Evolutionary conservation across 2,329 filamentous ascomycete genomes (phyloP).

Genomic region (Lasiodiplodia gonubiensis): DNA sequence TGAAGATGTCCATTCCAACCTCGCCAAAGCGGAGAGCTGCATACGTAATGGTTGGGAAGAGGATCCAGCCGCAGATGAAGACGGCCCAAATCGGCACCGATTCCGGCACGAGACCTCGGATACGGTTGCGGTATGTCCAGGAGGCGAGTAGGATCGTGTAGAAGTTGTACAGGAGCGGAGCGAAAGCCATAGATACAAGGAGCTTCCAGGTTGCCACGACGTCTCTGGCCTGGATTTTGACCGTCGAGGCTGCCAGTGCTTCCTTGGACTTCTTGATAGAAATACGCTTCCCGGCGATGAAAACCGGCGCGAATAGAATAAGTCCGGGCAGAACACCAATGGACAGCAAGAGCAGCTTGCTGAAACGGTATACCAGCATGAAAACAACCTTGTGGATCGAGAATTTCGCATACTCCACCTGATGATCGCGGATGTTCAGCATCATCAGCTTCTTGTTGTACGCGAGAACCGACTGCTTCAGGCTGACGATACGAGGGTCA

Average conservation of each 20-base stretch:
- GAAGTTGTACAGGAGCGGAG: slow-evolving; percentile 42
- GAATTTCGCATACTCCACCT: slow-evolving; percentile 89
- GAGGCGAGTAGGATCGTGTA: slow-evolving; percentile 42
- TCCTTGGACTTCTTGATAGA: slow-evolving; percentile 47
- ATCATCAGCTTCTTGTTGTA: slow-evolving; percentile 90
- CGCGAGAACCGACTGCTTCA: slow-evolving; percentile 76
- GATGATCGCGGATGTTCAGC: slow-evolving; percentile 88
- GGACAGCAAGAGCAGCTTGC: slow-evolving; percentile 77
- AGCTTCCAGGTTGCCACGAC: slow-evolving; percentile 51
- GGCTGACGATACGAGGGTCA: slow-evolving; percentile 77
- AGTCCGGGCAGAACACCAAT: slow-evolving; percentile 85
- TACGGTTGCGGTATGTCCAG: slow-evolving; percentile 63
- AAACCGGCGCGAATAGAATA: slow-evolving; percentile 72
- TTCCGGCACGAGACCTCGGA: slow-evolving; percentile 79
- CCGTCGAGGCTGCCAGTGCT: slow-evolving; percentile 48
- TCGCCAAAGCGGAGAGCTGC: slow-evolving; percentile 93
- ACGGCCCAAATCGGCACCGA: slow-evolving; percentile 82
- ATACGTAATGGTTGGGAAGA: slow-evolving; percentile 89
- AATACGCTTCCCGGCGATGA: slow-evolving; percentile 45
- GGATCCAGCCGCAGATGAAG: slow-evolving; percentile 73
- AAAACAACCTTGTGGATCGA: slow-evolving; percentile 76
- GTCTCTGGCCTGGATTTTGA: slow-evolving; percentile 48
- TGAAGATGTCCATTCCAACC: slow-evolving; percentile 98
- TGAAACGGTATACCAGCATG: slow-evolving; percentile 78
- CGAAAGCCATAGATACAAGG: slow-evolving; percentile 47